These are phyloP conservation scores for Aspergillus homomorphus DNA, from an alignment of 495 filamentous ascomycete species.

Conservation along the genomic window DNA sequence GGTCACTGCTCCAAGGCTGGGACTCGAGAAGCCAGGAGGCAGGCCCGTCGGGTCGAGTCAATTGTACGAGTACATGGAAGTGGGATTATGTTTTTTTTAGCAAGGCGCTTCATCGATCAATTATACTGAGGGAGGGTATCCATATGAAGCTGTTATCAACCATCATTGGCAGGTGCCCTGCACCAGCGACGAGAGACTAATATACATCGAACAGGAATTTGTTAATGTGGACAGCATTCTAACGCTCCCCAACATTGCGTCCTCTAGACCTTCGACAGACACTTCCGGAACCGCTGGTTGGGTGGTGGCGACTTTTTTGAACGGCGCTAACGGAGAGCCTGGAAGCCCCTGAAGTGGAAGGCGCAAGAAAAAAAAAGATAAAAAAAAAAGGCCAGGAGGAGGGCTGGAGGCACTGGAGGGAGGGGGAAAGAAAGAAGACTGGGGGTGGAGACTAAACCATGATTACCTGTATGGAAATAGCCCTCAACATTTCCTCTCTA, in stretches of 20 bases:
- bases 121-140: not conserved
- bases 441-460: slow-evolving; percentile 5
- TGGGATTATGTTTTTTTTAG: not conserved
- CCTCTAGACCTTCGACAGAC: slow-evolving; percentile 1
- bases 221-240: not conserved
- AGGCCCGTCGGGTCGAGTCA: not conserved
- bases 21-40: not conserved
- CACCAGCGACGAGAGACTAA: not conserved
- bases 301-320: slow-evolving; percentile 7
- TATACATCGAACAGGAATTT: not conserved
- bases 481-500: not conserved
- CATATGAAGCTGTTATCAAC: not conserved
- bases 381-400: not conserved
- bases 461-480: not conserved
- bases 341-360: slow-evolving; percentile 6
- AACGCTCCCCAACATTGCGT: not conserved
- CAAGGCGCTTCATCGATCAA: not conserved
- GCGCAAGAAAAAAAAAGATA: slow-evolving; percentile 9
- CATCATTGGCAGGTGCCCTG: not conserved
- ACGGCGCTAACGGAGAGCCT: slow-evolving; percentile 13
- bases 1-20: not conserved
- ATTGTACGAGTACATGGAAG: not conserved
- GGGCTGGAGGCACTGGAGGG: not conserved
- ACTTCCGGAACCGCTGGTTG: slow-evolving; percentile 13
- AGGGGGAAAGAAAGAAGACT: not conserved